Conservation (phyloP, 495 filamentous ascomycete genomes). For the Lindgomyces ingoldianus region DNA sequence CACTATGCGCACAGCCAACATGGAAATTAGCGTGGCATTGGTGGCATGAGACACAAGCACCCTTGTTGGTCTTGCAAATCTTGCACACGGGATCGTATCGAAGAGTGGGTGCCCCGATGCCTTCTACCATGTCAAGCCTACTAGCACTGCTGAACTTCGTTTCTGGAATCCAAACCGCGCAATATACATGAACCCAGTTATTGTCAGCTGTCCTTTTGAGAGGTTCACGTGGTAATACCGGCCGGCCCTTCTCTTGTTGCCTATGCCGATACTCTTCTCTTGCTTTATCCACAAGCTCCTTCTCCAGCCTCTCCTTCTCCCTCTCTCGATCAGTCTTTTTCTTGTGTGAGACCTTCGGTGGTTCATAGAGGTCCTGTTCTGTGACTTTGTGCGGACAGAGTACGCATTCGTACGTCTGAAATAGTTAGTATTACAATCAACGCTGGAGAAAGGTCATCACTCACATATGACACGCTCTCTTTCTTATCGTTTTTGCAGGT, state of each 20-base stretch:
- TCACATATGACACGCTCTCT: constrained; percentile 79
- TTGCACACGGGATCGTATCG: constrained; percentile 78
- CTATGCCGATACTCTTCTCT: constrained; percentile 76
- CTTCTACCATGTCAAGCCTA: constrained; percentile 79
- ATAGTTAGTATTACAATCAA: constrained; percentile 36
- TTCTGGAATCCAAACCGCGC: constrained; percentile 87
- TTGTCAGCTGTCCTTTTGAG: constrained; percentile 90
- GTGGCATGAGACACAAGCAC: constrained; percentile 80
- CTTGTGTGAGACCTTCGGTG: constrained; percentile 78
- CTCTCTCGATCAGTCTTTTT: constrained; percentile 93
- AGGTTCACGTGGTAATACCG: constrained; percentile 82
- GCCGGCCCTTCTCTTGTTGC: constrained; percentile 79
- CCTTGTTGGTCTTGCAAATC: constrained; percentile 71
- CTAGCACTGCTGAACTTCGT: constrained; percentile 85
- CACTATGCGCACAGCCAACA: constrained; percentile 83
- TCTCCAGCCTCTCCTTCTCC: constrained; percentile 82
- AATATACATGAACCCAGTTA: constrained; percentile 97
- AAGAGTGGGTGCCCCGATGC: constrained; percentile 73
- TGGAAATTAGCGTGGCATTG: constrained; percentile 82
- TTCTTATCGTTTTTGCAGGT: constrained; percentile 92
- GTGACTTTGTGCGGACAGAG: constrained; percentile 79
- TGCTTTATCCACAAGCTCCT: constrained; percentile 71
- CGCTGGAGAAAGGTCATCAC: constrained; percentile 38
- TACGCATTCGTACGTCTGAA: constrained; percentile 82
- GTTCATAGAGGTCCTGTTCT: constrained; percentile 79